A percentile compares a stretch with the other conserved stretches of the same genome.
Conservation (phyloP, 495 filamentous ascomycete genomes). For the Rostrohypoxylon terebratum region DNA sequence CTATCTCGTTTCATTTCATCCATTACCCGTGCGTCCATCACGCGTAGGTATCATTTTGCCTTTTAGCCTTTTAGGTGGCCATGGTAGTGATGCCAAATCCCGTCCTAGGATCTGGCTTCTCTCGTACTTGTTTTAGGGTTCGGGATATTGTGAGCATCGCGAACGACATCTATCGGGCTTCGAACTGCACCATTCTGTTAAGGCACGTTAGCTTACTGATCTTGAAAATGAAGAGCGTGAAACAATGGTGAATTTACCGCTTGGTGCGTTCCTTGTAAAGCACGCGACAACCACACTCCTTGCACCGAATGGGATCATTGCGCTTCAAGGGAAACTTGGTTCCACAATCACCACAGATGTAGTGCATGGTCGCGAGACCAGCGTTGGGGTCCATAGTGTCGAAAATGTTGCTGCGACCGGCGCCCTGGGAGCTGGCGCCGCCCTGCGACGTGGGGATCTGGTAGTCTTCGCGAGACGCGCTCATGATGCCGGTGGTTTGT, state of each 20-base stretch:
- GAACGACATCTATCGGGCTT: constrained; percentile 73
- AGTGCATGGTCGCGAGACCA: constrained; percentile 68
- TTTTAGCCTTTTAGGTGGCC: background rate
- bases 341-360: constrained; percentile 95
- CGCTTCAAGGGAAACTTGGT: constrained; percentile 81
- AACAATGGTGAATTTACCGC: constrained; percentile 65
- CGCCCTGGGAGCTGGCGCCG: constrained; percentile 27
- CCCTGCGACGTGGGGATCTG: constrained; percentile 61
- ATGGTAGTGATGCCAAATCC: background rate
- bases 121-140: background rate
- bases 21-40: background rate
- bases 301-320: constrained; percentile 91
- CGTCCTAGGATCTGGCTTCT: background rate
- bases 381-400: constrained; percentile 34
- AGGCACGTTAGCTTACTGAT: background rate
- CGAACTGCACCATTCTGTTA: constrained; percentile 93
- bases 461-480: constrained; percentile 71
- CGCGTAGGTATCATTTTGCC: background rate
- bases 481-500: background rate
- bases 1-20: background rate
- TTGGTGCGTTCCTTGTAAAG: constrained; percentile 98
- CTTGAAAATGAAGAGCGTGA: background rate
- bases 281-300: constrained; percentile 95
- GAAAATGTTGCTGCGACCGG: constrained; percentile 49
- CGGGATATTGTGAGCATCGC: background rate